These are phyloP conservation scores for Boletus calvinii DNA, from an alignment of 1,284 basidiomycete genomes.

Conservation along the genomic window DNA sequence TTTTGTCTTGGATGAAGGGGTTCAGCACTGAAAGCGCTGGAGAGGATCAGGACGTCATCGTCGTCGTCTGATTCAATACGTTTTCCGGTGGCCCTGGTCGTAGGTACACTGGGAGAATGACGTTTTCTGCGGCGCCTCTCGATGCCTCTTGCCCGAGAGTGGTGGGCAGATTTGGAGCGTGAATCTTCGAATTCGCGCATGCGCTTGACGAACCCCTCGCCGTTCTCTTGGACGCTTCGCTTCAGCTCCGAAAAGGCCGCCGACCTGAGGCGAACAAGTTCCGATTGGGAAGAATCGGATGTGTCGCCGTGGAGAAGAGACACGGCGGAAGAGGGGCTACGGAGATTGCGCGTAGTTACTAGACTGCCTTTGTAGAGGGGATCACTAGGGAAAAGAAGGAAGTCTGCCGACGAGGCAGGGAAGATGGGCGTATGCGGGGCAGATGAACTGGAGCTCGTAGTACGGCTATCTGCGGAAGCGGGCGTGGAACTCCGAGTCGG, in stretches of 20 bases:
- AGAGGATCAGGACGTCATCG: conserved; percentile 57
- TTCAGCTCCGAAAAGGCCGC: conserved; percentile 64
- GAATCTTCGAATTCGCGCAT: conserved; percentile 69
- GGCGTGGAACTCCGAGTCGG: conserved; percentile 31
- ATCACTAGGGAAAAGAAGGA: conserved; percentile 48
- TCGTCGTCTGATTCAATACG: conserved; percentile 42
- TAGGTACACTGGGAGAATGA: conserved; percentile 29
- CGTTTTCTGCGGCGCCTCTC: conserved; percentile 42
- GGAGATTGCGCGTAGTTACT: conserved; percentile 19
- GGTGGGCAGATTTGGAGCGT: conserved; percentile 40
- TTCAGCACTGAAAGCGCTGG: conserved; percentile 34
- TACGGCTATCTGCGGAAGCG: conserved; percentile 30
- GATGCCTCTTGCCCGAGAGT: conserved; percentile 37
- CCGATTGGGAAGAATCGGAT: conserved; percentile 29
- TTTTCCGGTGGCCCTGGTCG: conserved; percentile 12
- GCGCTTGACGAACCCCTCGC: conserved; percentile 64
- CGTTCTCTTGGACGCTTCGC: conserved; percentile 57
- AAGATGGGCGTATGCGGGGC: conserved; percentile 39
- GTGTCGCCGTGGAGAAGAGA: conserved; percentile 15
- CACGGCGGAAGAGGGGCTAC: conserved; percentile 23
- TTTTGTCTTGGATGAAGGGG: conserved; percentile 33
- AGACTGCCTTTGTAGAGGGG: conserved; percentile 21
- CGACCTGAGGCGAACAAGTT: conserved; percentile 51
- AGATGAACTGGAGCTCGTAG: conserved; percentile 28
- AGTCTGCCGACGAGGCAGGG: conserved; percentile 58